Evolutionary conservation across 306 rosid genomes (phyloP).

Genomic region (Rubus idaeus): DNA sequence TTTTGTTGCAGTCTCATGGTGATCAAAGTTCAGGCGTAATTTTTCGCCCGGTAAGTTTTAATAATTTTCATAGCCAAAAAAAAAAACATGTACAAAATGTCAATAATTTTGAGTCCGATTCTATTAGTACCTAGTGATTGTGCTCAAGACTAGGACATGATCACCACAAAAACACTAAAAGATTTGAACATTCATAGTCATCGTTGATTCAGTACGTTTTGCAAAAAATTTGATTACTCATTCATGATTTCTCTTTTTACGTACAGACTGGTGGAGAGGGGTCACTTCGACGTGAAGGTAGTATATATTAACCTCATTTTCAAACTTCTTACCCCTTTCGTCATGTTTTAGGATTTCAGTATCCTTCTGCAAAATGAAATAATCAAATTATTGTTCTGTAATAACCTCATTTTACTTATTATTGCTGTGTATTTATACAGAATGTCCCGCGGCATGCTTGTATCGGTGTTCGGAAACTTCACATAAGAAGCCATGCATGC

Average conservation of each 20-base stretch:
- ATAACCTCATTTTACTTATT: too few species aligned
- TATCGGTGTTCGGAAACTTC: conserved; percentile 33
- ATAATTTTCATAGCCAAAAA: too few species aligned
- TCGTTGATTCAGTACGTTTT: neutral
- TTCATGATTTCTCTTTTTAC: neutral
- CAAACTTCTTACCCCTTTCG: too few species aligned
- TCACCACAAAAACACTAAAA: too few species aligned
- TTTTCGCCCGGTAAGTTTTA: neutral
- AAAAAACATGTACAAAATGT: too few species aligned
- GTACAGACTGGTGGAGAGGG: conserved; percentile 33
- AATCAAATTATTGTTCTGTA: too few species aligned
- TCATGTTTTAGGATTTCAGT: too few species aligned
- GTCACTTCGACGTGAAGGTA: conserved; percentile 21
- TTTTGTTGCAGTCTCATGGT: neutral
- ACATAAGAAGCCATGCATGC: conserved; percentile 35
- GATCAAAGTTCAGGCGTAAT: neutral
- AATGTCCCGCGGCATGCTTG: conserved; percentile 27
- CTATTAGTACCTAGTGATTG: too few species aligned
- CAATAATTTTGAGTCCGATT: too few species aligned
- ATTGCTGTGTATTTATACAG: neutral
- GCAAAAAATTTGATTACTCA: neutral
- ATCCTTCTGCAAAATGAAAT: too few species aligned
- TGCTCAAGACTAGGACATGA: too few species aligned
- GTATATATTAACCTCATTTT: neutral
- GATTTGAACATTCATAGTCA: too few species aligned